Base-by-base conservation (phyloP, 148 eudicot genomes). In the Fagopyrum tataricum region DNA sequence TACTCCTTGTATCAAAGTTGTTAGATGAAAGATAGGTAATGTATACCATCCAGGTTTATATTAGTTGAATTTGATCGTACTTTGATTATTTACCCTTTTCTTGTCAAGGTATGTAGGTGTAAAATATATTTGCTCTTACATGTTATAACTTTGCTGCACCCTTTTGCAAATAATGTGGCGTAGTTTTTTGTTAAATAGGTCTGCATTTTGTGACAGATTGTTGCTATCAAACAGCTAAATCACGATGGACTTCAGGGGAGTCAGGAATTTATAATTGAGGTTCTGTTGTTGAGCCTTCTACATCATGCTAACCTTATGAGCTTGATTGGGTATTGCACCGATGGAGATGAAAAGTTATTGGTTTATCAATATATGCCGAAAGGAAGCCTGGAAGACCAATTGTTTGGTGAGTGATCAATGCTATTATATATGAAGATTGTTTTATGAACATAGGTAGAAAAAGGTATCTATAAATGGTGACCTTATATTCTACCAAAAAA, bases 221-320 rank as follows among this genome's bases (percentile, higher is more conserved):
- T 84, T 39, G 87, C 87, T 23, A 53, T 82, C 56, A 84, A 84
- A 47, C 83, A 82, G 73, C 74, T 84, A 41, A 82, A 84, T 52
- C 85, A 78, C 61, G 79, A 84, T 53, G 85, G 87, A 3, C 76
- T 73, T 14, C 87, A 84, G 62, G 87, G 87, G 71, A 76, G 79
- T 72, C 81, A 84, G 72, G 87, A 84, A 79, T 84, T 84, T 62
- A 79, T 84, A 8, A 81, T 76, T 26, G 87, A 84, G 82, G 82
- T 84, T 76, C 84, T 84, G 58, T 81, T 84, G 87, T 84, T 84
- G 47, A 84, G 87, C 79, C 84, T 81, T 72, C 78, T 84, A 46
- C 80, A 84, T 73, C 84, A 84, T 73, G 75, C 78, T 8, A 84
- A 84, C 72, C 87, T 84, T 74, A 77, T 84, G 84, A 72, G 80